A percentile compares a stretch with the other conserved stretches of the same genome.
Conservation (phyloP, 495 filamentous ascomycete species). For the Penicillium pulvis region DNA sequence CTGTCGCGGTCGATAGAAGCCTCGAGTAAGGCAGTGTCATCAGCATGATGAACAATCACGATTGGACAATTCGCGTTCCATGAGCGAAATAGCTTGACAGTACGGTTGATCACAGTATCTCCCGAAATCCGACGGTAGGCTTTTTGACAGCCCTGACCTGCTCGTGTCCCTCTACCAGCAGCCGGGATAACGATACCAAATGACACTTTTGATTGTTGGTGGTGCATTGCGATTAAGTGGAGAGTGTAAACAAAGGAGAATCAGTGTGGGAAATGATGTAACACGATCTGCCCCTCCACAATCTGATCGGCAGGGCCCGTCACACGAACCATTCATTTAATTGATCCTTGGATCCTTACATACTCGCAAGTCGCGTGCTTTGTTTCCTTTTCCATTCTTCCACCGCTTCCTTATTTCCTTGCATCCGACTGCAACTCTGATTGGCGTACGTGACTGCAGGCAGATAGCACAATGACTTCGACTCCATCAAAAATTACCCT, state of each 20-base stretch:
- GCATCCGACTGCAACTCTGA: neutral
- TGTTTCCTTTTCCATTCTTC: slow-evolving; percentile 5
- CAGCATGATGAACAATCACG: slow-evolving; percentile 8
- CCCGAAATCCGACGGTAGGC: slow-evolving; percentile 13
- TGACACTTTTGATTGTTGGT: neutral
- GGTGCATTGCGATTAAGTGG: neutral
- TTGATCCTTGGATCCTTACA: neutral
- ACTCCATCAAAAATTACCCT: neutral
- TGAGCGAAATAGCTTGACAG: slow-evolving; percentile 10
- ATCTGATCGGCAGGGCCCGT: slow-evolving; percentile 10
- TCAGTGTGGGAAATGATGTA: neutral
- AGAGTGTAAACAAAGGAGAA: neutral
- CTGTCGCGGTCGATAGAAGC: slow-evolving; percentile 11
- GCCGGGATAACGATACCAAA: slow-evolving; percentile 13
- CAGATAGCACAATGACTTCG: neutral
- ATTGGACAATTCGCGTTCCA: slow-evolving; percentile 9
- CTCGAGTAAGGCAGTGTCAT: slow-evolving; percentile 5
- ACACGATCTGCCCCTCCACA: slow-evolving; percentile 9
- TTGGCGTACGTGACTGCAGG: too few relatives aligned
- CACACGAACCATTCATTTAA: too few relatives aligned
- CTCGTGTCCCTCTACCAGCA: slow-evolving; percentile 13
- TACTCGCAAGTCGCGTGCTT: slow-evolving; percentile 5
- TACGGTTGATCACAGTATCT: slow-evolving; percentile 15
- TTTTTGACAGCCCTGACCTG: slow-evolving; percentile 13
- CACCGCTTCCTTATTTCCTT: neutral